Evolutionary conservation across 1,284 basidiomycete species (phyloP), one percentile per base, ranked within the genome.

Genomic region (Gymnopus androsaceus): DNA sequence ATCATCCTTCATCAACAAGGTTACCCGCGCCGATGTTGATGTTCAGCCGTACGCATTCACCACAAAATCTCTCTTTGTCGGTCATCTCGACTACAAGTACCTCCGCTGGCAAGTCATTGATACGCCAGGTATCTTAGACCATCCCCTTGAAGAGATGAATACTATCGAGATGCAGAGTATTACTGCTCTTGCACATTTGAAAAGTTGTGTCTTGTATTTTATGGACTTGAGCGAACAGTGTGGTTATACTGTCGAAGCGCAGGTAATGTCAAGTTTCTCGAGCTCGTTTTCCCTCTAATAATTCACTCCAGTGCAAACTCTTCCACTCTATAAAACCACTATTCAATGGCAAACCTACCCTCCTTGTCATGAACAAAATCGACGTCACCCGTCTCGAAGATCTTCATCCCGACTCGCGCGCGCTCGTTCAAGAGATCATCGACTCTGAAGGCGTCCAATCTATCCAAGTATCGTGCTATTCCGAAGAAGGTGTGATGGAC

Each of bases 121-220:
- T 78, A 96, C 94, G 37, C 94, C 94, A 11, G 94, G 94, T 60
- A 88, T 96, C 57, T 79, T 96, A 64, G 92, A 93, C 68, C 94
- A 96, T 71, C 95, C 95, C 1, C 81, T 98, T 41, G 95, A 98
- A 73, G 95, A 98, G 59, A 97, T 98, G 95, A 97, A 97, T 80
- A 97, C 95, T 58, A 98, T 98, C 64, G 95, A 98, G 76, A 98
- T 98, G 94, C 95, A 98, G 78, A 95, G 92, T 66, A 95, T 98
- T 72, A 98, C 94, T 37, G 95, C 95, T 7, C 79, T 98, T 60
- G 95, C 95, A 2, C 95, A 98, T 74, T 75, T 98, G 42, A 92
- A 95, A 73, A 86, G 88, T 61, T 95, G 92, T 65, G 82, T 97
- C 12, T 75, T 98, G 67, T 98, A 97, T 77, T 98, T 98, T 70